phyloP scores from a whole-genome alignment of 352 stramenopile genomes.

The Globisporangium radiosum region DNA sequence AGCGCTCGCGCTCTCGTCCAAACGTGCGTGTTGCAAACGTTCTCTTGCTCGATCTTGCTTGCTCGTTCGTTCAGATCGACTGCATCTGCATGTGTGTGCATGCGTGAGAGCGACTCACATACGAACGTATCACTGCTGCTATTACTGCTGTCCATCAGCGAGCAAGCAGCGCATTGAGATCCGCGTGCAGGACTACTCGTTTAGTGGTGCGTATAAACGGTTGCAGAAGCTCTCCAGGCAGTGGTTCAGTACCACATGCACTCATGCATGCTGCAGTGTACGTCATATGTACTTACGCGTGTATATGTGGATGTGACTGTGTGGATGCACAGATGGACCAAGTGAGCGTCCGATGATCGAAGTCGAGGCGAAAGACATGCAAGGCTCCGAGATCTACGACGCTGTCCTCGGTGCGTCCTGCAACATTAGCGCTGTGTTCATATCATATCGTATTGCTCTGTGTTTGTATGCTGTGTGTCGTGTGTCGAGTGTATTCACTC shows the following conservation, averaged over 20 bases:
- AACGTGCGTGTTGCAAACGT: neutral
- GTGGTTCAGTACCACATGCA: neutral
- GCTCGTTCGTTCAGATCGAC: neutral
- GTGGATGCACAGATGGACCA: constrained; percentile 29
- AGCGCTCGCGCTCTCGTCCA: constrained; percentile 12
- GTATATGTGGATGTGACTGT: neutral
- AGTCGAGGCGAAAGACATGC: constrained; percentile 44
- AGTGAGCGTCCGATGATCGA: constrained; percentile 36
- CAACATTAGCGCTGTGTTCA: neutral
- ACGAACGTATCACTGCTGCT: neutral
- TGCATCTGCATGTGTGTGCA: neutral
- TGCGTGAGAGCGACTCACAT: neutral
- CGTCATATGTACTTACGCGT: neutral
- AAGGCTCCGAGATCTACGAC: constrained; percentile 40
- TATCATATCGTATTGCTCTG: no score
- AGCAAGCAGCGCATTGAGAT: constrained; percentile 13
- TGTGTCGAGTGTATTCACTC: no score
- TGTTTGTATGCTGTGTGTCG: no score
- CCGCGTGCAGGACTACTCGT: constrained; percentile 16
- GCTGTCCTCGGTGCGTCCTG: constrained; percentile 27
- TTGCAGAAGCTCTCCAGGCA: no score
- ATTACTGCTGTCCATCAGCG: neutral
- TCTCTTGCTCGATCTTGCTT: neutral
- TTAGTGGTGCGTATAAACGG: constrained; percentile 8
- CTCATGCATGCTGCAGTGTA: neutral